Evolutionary conservation across 768 basidiomycete species (phyloP).

Genomic region (Russula dissimulans): DNA sequence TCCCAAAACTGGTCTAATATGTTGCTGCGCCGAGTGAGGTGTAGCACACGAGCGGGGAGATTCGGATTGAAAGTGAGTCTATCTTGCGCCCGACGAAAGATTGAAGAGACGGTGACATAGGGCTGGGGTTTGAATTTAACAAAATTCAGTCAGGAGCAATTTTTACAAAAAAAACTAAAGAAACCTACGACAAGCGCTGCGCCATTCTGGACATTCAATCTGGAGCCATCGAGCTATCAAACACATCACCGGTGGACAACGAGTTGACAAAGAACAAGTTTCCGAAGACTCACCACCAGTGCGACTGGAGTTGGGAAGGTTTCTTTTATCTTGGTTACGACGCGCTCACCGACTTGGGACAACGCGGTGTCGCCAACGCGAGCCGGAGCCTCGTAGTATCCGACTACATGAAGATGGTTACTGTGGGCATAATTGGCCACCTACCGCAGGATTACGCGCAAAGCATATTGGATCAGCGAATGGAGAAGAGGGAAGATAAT

Average conservation of each 20-base stretch:
- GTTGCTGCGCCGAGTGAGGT: conserved; percentile 40
- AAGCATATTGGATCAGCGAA: too few species aligned
- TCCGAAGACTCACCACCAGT: conserved; percentile 44
- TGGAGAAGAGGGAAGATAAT: background rate
- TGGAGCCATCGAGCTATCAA: conserved; percentile 35
- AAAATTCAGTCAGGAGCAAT: background rate
- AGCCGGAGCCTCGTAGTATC: conserved; percentile 70
- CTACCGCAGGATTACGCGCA: conserved; percentile 27
- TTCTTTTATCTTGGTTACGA: conserved; percentile 45
- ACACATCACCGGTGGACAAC: conserved; percentile 37
- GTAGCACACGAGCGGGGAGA: conserved; percentile 38
- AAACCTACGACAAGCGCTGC: conserved; percentile 14
- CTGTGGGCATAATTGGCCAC: conserved; percentile 50
- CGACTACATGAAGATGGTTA: conserved; percentile 46
- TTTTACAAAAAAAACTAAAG: background rate
- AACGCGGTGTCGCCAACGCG: conserved; percentile 51
- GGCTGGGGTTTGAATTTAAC: background rate
- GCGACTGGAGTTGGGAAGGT: conserved; percentile 55
- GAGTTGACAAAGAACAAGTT: conserved; percentile 19
- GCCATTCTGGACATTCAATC: background rate
- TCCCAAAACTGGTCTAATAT: conserved; percentile 58
- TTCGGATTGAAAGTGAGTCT: background rate
- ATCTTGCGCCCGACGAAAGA: background rate
- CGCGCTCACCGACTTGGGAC: conserved; percentile 53
- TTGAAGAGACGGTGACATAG: background rate